These are phyloP conservation scores for Schizosaccharomyces lindneri DNA, from an alignment of 805 yeast genomes.

Conservation along the genomic window DNA sequence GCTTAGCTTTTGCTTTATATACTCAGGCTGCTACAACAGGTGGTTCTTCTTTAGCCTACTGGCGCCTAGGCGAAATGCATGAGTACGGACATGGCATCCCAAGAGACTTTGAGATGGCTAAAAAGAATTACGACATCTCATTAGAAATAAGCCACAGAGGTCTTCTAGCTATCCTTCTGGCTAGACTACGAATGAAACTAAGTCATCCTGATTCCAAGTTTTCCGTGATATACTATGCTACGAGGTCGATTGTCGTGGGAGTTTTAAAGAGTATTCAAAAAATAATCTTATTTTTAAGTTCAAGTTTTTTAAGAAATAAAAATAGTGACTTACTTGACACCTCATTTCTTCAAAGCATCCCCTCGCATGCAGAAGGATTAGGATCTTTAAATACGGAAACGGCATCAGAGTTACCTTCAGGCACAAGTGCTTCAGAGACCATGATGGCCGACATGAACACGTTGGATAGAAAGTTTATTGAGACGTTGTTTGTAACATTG, in stretches of 20 bases:
- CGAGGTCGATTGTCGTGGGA: too few relatives aligned
- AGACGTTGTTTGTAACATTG: neutral
- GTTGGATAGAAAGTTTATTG: neutral
- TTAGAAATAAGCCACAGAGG: neutral
- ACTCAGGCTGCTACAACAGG: conserved; percentile 26
- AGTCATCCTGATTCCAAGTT: neutral
- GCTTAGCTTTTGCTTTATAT: conserved; percentile 41
- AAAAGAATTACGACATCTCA: conserved; percentile 43
- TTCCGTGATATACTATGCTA: neutral
- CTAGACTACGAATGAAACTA: neutral
- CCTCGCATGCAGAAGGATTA: too few relatives aligned
- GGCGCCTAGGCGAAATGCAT: conserved; percentile 69
- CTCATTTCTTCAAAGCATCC: too few relatives aligned
- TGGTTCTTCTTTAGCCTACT: conserved; percentile 42
- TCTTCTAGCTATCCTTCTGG: neutral
- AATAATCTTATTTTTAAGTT: too few relatives aligned
- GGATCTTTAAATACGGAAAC: too few relatives aligned
- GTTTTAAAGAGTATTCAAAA: too few relatives aligned
- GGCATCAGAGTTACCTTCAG: too few relatives aligned
- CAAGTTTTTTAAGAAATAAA: too few relatives aligned
- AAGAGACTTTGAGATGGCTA: conserved; percentile 59
- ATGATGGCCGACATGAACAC: neutral
- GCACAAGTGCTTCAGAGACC: too few relatives aligned
- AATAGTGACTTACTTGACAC: too few relatives aligned
- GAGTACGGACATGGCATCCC: conserved; percentile 63